Evolutionary conservation across 2,329 filamentous ascomycete genomes (phyloP), one percentile per base, ranked within the genome.

Genomic region (Penicillium oxalicum): DNA sequence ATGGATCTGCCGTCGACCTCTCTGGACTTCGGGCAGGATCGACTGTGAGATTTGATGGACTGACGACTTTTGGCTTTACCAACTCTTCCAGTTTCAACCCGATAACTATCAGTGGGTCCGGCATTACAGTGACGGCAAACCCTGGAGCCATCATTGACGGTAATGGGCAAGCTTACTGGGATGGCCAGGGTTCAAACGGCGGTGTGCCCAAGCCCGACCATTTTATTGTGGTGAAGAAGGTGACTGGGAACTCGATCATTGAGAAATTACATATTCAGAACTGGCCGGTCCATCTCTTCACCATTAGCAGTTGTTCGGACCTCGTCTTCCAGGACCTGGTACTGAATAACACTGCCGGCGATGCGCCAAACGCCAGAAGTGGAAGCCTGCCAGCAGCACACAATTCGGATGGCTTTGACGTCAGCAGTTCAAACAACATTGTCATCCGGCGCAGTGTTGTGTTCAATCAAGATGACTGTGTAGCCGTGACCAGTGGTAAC

Each of bases 391-490:
- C 40, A 33, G 40, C 40, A n/a, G 40, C 40, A 1, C 70, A 74
- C 55, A 81, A 81, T 67, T 80, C 77, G 1, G 78, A 81, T 55
- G 59, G 52, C 9, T 61, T 61, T 40, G 59, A 61, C 28, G 56
- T 61, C 41, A 52, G 56, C 13, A 49, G 75, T 68, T 75, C 70
- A 9, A 68, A 64, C 18, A 69, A 68, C 32, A 65, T 80, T 29
- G 72, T 66, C 40, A 79, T 81, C 59, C 67, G 67, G 38, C 72
- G 72, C 39, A 75, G 75, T 28, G 71, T 64, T 45, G 68, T 80
- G 45, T 70, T 75, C 58, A 81, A 81, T 66, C 78, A 81, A 62
- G 78, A 81, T 52, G 78, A 81, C 56, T 81, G 78, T 56, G 65
- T 81, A 6, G 78, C 77, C 33, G 68, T 81, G 56, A 81, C 80